These are phyloP conservation scores for Didymella pomorum DNA, from an alignment of 2,329 filamentous ascomycete genomes.

Conservation along the genomic window DNA sequence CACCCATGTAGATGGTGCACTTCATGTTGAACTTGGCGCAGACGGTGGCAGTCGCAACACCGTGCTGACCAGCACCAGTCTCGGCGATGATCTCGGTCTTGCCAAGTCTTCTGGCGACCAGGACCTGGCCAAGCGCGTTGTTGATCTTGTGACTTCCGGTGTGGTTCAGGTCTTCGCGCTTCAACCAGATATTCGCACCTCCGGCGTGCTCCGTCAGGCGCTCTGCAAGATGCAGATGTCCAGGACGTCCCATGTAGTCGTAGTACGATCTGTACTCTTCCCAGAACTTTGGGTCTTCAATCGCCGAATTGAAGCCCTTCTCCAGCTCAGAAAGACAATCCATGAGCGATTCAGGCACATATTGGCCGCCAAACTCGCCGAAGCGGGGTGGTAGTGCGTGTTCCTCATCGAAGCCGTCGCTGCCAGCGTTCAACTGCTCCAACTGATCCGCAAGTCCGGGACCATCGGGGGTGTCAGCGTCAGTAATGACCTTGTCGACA, in stretches of 20 bases:
- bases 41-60: constrained; percentile 95
- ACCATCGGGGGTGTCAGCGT: constrained; percentile 62
- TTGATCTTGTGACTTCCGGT: constrained; percentile 99
- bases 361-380: constrained; percentile 95
- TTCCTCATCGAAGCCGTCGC: constrained; percentile 39
- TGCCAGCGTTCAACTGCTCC: constrained; percentile 75
- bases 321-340: constrained; percentile 93
- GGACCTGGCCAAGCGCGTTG: constrained; percentile 92
- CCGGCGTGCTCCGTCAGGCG: constrained; percentile 87
- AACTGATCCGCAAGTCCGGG: constrained; percentile 82
- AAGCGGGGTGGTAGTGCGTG: constrained; percentile 81
- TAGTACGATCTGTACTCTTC: constrained; percentile 96
- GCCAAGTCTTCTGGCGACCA: constrained; percentile 83
- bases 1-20: constrained; percentile 98
- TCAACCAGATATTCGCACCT: constrained; percentile 96
- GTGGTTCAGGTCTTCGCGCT: constrained; percentile 97
- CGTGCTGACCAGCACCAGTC: constrained; percentile 96
- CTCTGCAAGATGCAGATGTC: constrained; percentile 87
- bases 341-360: constrained; percentile 97
- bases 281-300: constrained; percentile 92
- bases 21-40: constrained; percentile 99
- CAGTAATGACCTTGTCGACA: constrained; percentile 72
- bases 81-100: constrained; percentile 99
- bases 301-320: constrained; percentile 85
- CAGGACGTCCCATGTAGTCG: constrained; percentile 94